Evolutionary conservation across 2,329 filamentous ascomycete genomes (phyloP), one percentile per base, ranked within the genome.

Genomic region (Pezicula radicicola): DNA sequence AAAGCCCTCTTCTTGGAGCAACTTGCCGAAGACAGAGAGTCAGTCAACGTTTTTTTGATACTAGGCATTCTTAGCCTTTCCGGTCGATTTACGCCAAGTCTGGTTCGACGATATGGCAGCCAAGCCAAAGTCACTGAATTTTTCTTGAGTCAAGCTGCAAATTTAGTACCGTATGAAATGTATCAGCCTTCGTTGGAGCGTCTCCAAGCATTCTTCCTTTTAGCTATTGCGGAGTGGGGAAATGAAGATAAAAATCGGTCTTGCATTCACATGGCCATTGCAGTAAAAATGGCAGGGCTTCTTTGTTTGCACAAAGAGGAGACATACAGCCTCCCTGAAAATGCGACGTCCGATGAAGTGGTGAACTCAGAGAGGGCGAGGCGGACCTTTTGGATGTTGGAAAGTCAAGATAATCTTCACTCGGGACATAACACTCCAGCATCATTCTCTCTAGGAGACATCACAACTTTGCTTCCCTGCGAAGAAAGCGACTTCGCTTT

Each of bases 151-250:
- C 73, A 71, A 25, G 77, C 79, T 1, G 73, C 75, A 8, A 60
- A 61, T 6, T 63, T 82, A 8, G 78, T 79, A 1, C 62, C 75
- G 30, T 65, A 66, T 21, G 78, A 81, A 57, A 65, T 83, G 18
- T 82, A 82, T 58, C 73, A 75, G 49, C 75, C 79, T 0, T 79
- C 74, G 0, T 61, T 84, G 16, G 78, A 83, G 59, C 70, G 75
- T 39, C 82, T 78, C 48, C 80, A 84, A 63, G 79, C 75, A 1
- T 83, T 83, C 54, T 83, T 82, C 56, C 66, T 84, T 3, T 67
- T 84, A 15, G 81, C 78, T 58, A 76, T 84, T 50, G 79, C 80
- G 4, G 79, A 84, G 56, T 80, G 83, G 60, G 79, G 79, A 13
- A 80, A 75, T 48, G 80, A 77, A 0, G 67, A 77, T 55, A 75